Evolutionary conservation across 768 basidiomycete species (phyloP), one percentile per base, ranked within the genome.

Genomic region (Mycena vulgaris): DNA sequence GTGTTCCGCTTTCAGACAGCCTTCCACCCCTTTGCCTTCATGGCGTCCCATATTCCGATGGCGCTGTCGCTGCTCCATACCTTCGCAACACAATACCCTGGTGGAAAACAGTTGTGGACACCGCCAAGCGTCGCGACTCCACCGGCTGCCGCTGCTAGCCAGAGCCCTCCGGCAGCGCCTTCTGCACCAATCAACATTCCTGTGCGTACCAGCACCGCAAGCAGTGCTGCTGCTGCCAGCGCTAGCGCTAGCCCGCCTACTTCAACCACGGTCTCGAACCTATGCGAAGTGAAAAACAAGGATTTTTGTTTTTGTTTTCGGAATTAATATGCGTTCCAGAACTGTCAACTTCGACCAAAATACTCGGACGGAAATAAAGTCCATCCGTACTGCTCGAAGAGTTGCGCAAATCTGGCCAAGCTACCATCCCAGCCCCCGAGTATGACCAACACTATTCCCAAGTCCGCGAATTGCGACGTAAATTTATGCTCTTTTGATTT

Each of bases 361-460:
- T 86, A 86, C 74, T 81, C 82, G 71, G 90, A 90, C 68, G 88
- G 89, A 16, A 80, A 77, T 53, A 89, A 86, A 75, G 86, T 84
- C 6, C 89, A 90, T 75, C 83, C 86, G 0, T 91, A 86, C 72
- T 91, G 90, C 72, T 80, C 88, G 74, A 91, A 88, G 80, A 84
- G 84, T 7, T 91, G 90, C 74, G 87, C 89, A n/a, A 81, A 70
- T 75, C 87, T 85, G 79, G 80, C 65, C 73, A 81, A 82, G 78
- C 72, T 75, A 51, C 78, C 69, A 35, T 57, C 62, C 9, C 68
- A 70, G 37, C 59, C 70, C 30, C 68, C 71, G 16, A 48, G 37
- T 31, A 31, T 64, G 35, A 73, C 42, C 74, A 75, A 57, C 76
- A 78, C 74, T 66, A 72, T 56, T 52, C 71, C 63, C 78, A 76